Evolutionary conservation across 371 early-diverging fungal genomes (phyloP).

Genomic region (Apophysomyces trapeziformis): DNA sequence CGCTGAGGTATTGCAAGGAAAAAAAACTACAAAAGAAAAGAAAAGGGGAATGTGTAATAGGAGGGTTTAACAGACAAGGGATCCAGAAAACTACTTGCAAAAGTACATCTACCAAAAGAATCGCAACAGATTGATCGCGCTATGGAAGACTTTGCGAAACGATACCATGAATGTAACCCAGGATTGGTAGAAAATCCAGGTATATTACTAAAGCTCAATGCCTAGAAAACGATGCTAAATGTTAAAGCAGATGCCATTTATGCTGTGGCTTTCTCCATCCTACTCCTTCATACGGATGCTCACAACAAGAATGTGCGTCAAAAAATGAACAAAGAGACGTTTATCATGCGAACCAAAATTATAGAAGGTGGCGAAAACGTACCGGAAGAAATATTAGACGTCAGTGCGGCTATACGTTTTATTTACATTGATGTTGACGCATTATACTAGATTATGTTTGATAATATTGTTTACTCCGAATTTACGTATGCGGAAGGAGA

Average conservation of each 20-base stretch:
- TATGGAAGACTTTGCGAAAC: conserved; percentile 79
- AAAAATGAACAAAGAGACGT: conserved; percentile 88
- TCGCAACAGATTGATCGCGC: conserved; percentile 92
- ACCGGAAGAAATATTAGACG: conserved; percentile 74
- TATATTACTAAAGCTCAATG: conserved; percentile 19
- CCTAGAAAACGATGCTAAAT: background rate
- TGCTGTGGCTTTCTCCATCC: conserved; percentile 82
- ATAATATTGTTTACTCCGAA: conserved; percentile 67
- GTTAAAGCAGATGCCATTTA: conserved; percentile 69
- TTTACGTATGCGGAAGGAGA: conserved; percentile 61
- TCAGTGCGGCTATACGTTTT: conserved; percentile 24
- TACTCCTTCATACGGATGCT: conserved; percentile 92
- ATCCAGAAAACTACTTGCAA: conserved; percentile 70
- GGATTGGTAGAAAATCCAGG: conserved; percentile 67
- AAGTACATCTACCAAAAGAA: conserved; percentile 86
- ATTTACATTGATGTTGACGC: conserved; percentile 4
- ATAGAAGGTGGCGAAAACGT: conserved; percentile 70
- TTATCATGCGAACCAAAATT: conserved; percentile 70
- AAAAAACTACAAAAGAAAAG: background rate
- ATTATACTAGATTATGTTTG: conserved; percentile 68
- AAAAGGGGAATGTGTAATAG: background rate
- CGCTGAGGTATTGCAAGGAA: conserved; percentile 59
- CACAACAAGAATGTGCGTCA: conserved; percentile 85
- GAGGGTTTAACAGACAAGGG: background rate
- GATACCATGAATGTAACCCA: conserved; percentile 78